These are phyloP conservation scores for Fusarium metavorans DNA, from an alignment of 2,329 filamentous ascomycete species.

Conservation along the genomic window DNA sequence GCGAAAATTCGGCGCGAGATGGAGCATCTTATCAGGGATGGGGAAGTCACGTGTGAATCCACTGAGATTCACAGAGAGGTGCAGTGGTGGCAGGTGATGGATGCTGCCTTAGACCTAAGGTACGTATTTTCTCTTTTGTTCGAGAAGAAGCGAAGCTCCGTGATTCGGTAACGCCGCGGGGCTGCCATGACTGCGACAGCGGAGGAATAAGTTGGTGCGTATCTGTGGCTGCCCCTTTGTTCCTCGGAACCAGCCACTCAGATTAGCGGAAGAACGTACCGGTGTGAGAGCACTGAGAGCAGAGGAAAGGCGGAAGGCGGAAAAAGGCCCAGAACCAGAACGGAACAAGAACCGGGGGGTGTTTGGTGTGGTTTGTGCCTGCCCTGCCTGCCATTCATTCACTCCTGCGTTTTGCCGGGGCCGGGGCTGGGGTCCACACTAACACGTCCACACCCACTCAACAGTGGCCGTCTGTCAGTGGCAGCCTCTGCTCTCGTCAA, in stretches of 20 bases:
- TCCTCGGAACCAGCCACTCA: slow-evolving; percentile 31
- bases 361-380: slow-evolving; percentile 6
- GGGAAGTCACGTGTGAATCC: slow-evolving; percentile 40
- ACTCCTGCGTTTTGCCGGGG: slow-evolving; percentile 33
- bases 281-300: neutral
- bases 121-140: neutral
- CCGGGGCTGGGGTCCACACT: slow-evolving; percentile 18
- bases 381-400: neutral
- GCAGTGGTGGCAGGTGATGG: too few species aligned
- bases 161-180: slow-evolving; percentile 29
- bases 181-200: slow-evolving; percentile 8
- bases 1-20: slow-evolving; percentile 31
- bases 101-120: slow-evolving; percentile 20
- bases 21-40: slow-evolving; percentile 30
- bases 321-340: neutral
- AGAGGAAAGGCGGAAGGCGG: neutral
- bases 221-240: slow-evolving; percentile 27
- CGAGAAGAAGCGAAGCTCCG: neutral
- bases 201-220: slow-evolving; percentile 11
- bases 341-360: slow-evolving; percentile 1
- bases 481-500: slow-evolving; percentile 11
- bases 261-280: slow-evolving; percentile 29
- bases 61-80: neutral
- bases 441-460: neutral
- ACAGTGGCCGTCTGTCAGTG: neutral